Evolutionary conservation across 139 green algal species (phyloP).

Genomic region (Chlorella sorokiniana): DNA sequence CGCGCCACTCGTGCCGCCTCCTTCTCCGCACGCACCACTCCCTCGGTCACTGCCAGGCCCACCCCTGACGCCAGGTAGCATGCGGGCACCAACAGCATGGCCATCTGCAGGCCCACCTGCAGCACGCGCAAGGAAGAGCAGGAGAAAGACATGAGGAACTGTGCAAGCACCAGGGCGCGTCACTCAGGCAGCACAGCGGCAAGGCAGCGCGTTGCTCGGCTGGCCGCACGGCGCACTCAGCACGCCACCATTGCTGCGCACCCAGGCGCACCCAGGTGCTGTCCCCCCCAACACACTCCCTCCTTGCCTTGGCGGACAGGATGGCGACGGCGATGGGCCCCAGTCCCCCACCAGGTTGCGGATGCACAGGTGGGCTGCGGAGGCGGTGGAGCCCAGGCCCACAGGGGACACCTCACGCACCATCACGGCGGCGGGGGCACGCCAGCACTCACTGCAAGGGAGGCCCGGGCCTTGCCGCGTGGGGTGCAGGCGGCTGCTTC

Average conservation of each 20-base stretch:
- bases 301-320: constrained; percentile 38
- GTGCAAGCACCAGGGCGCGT: too few species aligned
- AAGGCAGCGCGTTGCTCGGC: too few species aligned
- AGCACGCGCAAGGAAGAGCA: background rate
- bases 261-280: too few species aligned
- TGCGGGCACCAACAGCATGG: constrained; percentile 80
- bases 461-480: background rate
- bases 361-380: constrained; percentile 81
- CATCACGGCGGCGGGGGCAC: constrained; percentile 83
- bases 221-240: too few species aligned
- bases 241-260: too few species aligned
- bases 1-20: background rate
- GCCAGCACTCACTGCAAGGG: constrained; percentile 72
- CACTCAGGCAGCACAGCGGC: too few species aligned
- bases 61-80: constrained; percentile 69
- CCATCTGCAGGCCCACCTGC: constrained; percentile 72
- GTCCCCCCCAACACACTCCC: too few species aligned
- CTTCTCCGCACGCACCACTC: constrained; percentile 36
- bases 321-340: constrained; percentile 73
- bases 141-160: too few species aligned
- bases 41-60: constrained; percentile 70
- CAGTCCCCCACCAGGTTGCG: constrained; percentile 82
- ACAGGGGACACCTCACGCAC: constrained; percentile 67
- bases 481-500: background rate
- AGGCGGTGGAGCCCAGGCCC: constrained; percentile 70